phyloP scores from a whole-genome alignment of 2,329 filamentous ascomycete genomes.

The Fusarium sp. region DNA sequence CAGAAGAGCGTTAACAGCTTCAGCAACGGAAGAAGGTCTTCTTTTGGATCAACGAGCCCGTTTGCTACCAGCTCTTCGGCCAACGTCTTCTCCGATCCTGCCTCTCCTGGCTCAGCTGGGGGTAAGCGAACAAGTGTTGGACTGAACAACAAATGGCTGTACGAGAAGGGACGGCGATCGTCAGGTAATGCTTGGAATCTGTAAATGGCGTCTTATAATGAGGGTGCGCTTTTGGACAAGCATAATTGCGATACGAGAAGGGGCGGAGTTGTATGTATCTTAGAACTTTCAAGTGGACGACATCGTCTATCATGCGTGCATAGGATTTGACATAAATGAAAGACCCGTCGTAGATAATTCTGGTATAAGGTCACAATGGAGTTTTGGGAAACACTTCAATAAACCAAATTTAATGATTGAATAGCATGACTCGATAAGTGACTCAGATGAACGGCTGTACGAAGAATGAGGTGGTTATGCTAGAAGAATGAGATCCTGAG shows the following conservation, averaged over 20 bases:
- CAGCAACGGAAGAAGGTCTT: slow-evolving; percentile 66
- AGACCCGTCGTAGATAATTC: slow-evolving; percentile 6
- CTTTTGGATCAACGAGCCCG: slow-evolving; percentile 68
- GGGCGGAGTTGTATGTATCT: slow-evolving; percentile 5
- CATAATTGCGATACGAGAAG: slow-evolving; percentile 18
- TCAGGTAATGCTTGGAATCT: slow-evolving; percentile 57
- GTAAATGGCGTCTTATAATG: slow-evolving; percentile 31
- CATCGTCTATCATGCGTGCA: not conserved
- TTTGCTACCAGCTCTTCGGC: slow-evolving; percentile 61
- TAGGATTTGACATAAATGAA: slow-evolving; percentile 4
- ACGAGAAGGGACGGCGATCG: slow-evolving; percentile 79
- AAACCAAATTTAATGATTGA: slow-evolving; percentile 18
- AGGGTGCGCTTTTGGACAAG: slow-evolving; percentile 3
- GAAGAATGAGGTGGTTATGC: not conserved
- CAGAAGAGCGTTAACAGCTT: slow-evolving; percentile 72
- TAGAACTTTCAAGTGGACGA: not conserved
- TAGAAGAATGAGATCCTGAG: not conserved
- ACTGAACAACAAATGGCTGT: slow-evolving; percentile 94
- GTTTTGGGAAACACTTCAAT: slow-evolving; percentile 7
- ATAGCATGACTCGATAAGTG: not conserved
- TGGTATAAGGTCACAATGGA: not conserved
- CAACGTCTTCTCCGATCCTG: slow-evolving; percentile 67
- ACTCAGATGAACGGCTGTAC: not conserved
- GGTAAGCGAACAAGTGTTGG: slow-evolving; percentile 79
- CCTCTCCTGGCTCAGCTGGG: slow-evolving; percentile 74